Percentiles rank a stretch among this genome's conserved stretches.
These are phyloP conservation scores for Pseudofabraea citricarpa DNA, from an alignment of 2,329 filamentous ascomycete species.

Conservation along the genomic window DNA sequence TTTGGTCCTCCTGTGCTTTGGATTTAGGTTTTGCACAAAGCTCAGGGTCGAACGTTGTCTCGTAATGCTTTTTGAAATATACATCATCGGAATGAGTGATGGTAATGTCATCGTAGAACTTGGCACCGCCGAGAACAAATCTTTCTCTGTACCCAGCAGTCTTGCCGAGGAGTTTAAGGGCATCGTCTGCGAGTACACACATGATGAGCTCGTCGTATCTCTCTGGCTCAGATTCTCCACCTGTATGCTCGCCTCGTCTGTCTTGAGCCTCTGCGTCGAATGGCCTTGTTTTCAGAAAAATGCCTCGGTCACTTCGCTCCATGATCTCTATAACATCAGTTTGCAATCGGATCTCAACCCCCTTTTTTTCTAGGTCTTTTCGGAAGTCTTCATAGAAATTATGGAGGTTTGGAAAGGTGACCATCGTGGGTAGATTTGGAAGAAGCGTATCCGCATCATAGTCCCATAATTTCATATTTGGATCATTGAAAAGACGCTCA, in stretches of 20 bases:
- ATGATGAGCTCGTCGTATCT: constrained; percentile 63
- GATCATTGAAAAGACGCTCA: constrained; percentile 53
- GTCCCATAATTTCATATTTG: constrained; percentile 55
- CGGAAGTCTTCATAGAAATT: constrained; percentile 58
- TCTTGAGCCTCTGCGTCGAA: constrained; percentile 44
- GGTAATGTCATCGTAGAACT: constrained; percentile 63
- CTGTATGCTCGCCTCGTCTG: constrained; percentile 31
- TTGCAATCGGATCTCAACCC: constrained; percentile 50
- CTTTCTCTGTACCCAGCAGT: constrained; percentile 57
- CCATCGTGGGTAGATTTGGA: constrained; percentile 59
- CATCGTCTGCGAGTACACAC: constrained; percentile 60
- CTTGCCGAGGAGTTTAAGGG: constrained; percentile 53
- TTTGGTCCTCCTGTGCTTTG: constrained; percentile 33
- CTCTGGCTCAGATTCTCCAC: constrained; percentile 41
- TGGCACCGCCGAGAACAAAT: constrained; percentile 64
- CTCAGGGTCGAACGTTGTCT: constrained; percentile 50
- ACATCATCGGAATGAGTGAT: constrained; percentile 61
- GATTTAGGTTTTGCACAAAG: constrained; percentile 44
- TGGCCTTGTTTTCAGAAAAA: constrained; percentile 43
- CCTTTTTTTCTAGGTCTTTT: constrained; percentile 45
- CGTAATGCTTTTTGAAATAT: constrained; percentile 66
- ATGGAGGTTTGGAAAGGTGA: constrained; percentile 58
- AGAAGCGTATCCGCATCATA: constrained; percentile 50
- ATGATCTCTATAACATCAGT: constrained; percentile 51
- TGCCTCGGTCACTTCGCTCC: constrained; percentile 44